Conservation (phyloP, 1,139 yeast species). For the Lodderomyces parapsilosis region DNA sequence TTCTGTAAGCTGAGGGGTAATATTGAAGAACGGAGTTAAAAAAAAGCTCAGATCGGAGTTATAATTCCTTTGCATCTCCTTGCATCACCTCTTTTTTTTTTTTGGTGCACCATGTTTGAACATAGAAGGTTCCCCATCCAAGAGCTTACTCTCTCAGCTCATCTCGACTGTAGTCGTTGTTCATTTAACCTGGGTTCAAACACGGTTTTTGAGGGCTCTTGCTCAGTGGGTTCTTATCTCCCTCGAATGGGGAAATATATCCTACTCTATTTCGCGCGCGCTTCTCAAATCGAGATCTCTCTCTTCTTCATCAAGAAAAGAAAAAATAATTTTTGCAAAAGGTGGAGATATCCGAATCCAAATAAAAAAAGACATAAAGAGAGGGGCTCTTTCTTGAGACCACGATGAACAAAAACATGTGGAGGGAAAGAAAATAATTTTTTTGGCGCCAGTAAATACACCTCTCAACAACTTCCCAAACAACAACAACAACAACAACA, state of each 20-base stretch:
- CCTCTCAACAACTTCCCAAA: neutral
- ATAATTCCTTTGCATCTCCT: neutral
- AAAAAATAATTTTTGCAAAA: neutral
- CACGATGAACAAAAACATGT: no score
- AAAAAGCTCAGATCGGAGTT: neutral
- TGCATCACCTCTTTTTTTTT: no score
- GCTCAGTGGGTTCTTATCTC: no score
- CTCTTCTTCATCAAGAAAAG: no score
- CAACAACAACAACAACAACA: no score
- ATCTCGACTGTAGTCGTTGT: no score
- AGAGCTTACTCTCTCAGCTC: no score
- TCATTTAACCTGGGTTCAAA: no score
- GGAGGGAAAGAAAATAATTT: neutral
- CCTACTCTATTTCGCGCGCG: no score
- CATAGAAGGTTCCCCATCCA: no score
- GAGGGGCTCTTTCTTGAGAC: neutral
- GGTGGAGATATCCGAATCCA: slow-evolving; percentile 2
- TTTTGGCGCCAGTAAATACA: neutral
- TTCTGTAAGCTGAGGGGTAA: neutral
- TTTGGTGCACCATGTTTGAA: no score
- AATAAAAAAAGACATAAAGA: slow-evolving; percentile 1
- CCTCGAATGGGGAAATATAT: neutral
- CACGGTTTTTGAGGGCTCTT: no score
- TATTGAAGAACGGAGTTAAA: neutral
- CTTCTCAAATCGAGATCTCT: neutral